These are phyloP conservation scores for Globisporangium barbulae DNA, from an alignment of 352 stramenopile species.

Conservation along the genomic window DNA sequence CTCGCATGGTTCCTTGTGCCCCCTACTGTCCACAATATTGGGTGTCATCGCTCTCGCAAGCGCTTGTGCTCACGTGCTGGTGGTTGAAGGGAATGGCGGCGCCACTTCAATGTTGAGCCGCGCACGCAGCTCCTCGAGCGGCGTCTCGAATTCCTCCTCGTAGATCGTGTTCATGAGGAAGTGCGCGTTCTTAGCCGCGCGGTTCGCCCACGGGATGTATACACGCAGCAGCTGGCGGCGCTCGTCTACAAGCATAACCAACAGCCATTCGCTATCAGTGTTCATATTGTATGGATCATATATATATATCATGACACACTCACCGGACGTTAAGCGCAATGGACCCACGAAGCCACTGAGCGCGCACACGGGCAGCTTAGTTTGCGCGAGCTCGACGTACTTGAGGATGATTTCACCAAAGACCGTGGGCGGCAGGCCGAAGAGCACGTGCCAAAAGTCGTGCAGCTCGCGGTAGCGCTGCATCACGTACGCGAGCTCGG, in stretches of 20 bases:
- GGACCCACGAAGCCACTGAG: constrained; percentile 90
- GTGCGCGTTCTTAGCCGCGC: constrained; percentile 57
- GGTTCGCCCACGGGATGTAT: constrained; percentile 94
- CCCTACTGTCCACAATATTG: no score
- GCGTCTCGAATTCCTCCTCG: constrained; percentile 93
- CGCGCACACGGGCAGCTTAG: constrained; percentile 92
- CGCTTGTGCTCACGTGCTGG: no score
- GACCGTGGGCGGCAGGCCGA: constrained; percentile 92
- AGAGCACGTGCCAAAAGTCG: constrained; percentile 97
- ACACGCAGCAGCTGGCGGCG: constrained; percentile 68
- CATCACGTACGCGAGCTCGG: constrained; percentile 96
- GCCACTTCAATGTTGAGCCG: constrained; percentile 47
- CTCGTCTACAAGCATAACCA: constrained; percentile 34
- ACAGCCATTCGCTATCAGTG: not conserved
- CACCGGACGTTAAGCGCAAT: constrained; percentile 66
- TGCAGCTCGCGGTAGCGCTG: constrained; percentile 92
- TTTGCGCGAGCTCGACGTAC: constrained; percentile 97
- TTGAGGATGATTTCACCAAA: constrained; percentile 96
- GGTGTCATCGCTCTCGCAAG: no score
- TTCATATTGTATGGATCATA: not conserved
- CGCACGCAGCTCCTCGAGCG: constrained; percentile 82
- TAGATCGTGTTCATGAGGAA: constrained; percentile 95
- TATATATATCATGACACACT: not conserved
- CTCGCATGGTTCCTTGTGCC: no score
- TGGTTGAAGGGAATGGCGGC: constrained; percentile 9